Base-by-base conservation (phyloP, 768 basidiomycete genomes). In the Russula lepida region DNA sequence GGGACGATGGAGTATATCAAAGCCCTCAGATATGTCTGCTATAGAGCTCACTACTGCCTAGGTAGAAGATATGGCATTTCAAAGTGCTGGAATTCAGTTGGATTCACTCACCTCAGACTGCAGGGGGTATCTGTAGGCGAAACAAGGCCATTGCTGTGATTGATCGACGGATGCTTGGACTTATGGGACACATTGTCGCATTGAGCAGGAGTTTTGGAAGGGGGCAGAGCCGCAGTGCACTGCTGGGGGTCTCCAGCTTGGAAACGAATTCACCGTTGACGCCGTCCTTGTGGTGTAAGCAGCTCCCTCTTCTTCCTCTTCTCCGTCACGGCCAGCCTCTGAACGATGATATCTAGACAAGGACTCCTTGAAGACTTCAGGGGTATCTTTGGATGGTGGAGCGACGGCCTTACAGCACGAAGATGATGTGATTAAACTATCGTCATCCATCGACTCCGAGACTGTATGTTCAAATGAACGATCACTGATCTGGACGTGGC, bases 401-500 rank as follows among this genome's bases (percentile, higher is more conserved):
- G 17, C 5, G 41, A 8, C 7, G 7, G 17, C 6, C 39, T 8
- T 37, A 1, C 35, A 1, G 17, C 0, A 8, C n/a, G 9, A 43
- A 43, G n/a, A 35, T 35, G 35, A 35, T 11, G 11, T 13, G 5
- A 35, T 35, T 35, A 13, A 35, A 12, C 8, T 8, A 11, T 35
- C 35, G 35, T 13, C 35, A 33, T 8, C 7, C 32, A 1, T 33
- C 11, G 32, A 33, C 7, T 7, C 32, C 7, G 32, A 33, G 32
- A 11, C 2, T 19, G 39, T 8, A n/a, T n/a, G 8, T 19, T 8
- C 39, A 25, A 93, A 72, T 1, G 81, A 72, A 28, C 83, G 71
- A 47, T 89, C 86, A 63, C 81, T 84, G 78, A 88, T 86, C 68
- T 84, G 81, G 12, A 92, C 89, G 71, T 94, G 92, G 0, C 86